Conservation (phyloP, 78 protist species). For the Emiliania huxleyi region DNA sequence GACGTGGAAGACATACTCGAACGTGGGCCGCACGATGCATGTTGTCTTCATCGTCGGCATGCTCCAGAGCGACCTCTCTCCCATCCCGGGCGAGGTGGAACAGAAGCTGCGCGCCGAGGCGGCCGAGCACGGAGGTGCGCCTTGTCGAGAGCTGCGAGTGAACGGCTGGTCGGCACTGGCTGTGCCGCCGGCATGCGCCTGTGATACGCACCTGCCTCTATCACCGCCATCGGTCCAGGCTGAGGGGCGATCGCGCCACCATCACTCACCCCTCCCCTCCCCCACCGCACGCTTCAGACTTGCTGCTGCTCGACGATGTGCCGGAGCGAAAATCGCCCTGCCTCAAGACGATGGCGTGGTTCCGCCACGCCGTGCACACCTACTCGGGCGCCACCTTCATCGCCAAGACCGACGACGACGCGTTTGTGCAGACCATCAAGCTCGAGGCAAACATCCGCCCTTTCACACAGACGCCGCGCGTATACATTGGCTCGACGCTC, state of each 20-base stretch:
- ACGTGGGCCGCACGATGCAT: not conserved
- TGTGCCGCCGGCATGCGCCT: too few relatives aligned
- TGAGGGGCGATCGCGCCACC: too few relatives aligned
- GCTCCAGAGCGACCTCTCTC: not conserved
- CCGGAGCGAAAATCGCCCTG: not conserved
- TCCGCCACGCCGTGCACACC: not conserved
- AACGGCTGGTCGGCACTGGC: too few relatives aligned
- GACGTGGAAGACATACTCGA: not conserved
- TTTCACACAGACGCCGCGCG: not conserved
- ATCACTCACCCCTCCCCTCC: too few relatives aligned
- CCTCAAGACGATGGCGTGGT: constrained; percentile 12
- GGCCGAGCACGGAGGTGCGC: not conserved
- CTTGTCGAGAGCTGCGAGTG: too few relatives aligned
- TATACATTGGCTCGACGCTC: not conserved
- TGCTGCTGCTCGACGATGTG: not conserved
- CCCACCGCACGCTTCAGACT: too few relatives aligned
- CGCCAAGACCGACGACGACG: constrained; percentile 22
- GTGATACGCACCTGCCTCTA: too few relatives aligned
- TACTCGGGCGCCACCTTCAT: not conserved
- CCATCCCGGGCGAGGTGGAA: not conserved
- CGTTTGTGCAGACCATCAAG: not conserved
- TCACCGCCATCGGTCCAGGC: too few relatives aligned
- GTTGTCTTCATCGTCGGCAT: not conserved
- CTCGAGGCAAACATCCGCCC: not conserved
- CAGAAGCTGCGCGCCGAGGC: not conserved